phyloP scores from a whole-genome alignment of 192 early-diverging fungal species.

The Geosiphon pyriformis region DNA sequence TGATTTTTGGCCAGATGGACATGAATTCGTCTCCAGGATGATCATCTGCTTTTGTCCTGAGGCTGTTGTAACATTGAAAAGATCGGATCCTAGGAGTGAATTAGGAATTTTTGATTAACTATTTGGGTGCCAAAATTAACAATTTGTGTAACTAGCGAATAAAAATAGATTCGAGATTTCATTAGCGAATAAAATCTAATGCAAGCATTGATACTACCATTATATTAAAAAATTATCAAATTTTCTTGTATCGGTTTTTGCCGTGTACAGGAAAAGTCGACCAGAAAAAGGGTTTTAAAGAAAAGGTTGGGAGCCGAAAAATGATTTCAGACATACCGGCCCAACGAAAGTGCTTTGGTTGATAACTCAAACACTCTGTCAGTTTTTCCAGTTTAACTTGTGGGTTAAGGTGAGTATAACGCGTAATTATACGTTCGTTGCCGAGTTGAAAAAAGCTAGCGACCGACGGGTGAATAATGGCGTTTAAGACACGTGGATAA shows the following conservation, averaged over 20 bases:
- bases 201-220: too few species aligned
- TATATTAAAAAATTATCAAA: too few species aligned
- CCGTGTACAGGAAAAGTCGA: too few species aligned
- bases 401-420: conserved; percentile 83
- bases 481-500: conserved; percentile 85
- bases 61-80: conserved; percentile 83
- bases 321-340: conserved; percentile 70
- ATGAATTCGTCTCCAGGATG: conserved; percentile 88
- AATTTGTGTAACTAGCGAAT: too few species aligned
- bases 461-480: conserved; percentile 82
- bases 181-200: too few species aligned
- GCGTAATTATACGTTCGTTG: conserved; percentile 81
- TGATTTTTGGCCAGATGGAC: conserved; percentile 86
- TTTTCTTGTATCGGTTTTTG: too few species aligned
- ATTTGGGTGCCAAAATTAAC: too few species aligned
- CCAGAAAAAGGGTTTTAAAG: too few species aligned
- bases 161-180: too few species aligned
- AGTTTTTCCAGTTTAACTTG: conserved; percentile 63
- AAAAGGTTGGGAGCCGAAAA: too few species aligned
- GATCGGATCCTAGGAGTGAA: conserved; percentile 75
- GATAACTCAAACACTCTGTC: conserved; percentile 56
- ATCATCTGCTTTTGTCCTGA: conserved; percentile 87
- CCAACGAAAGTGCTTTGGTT: conserved; percentile 80
- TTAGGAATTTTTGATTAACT: too few species aligned
- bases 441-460: conserved; percentile 79